Evolutionary conservation across 164 flowering plant species (phyloP), one percentile per base, ranked within the genome.

Genomic region (Berberis vulgaris): DNA sequence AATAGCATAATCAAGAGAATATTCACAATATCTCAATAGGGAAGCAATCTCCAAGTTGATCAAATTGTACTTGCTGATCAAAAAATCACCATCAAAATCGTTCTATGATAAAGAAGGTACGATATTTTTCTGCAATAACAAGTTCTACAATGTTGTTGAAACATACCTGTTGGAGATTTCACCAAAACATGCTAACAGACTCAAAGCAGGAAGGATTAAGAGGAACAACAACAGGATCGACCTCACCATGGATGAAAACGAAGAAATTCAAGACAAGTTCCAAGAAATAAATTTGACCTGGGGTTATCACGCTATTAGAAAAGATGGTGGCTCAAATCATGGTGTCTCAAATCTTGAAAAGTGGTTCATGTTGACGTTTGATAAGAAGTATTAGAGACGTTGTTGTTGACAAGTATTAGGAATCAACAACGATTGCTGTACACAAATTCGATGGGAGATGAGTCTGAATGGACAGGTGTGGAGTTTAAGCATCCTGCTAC

Each of bases 401-500:
- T 26, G 26, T 26, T 26, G 26, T 26, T 26, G 26, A 26, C 26
- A 26, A 26, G 26, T 26, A 26, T 26, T 26, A 26, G 26, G 26
- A 26, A 41, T 41, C 43, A 4, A 3, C 9, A 26, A n/a, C 40
- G 45, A 40, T 40, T 1, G n/a, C 12, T 57, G 8, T 57, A 57
- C 43, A 57, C 45, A 4, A 41, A 57, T 57, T 41, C 60, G 2
- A 26, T n/a, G 41, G 60, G 41, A 2, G 45, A 26, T 2, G 60
- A 42, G 1, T 43, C 40, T 2, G n/a, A 12, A 3, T 57, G 43
- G 43, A 57, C 42, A 6, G 0, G 5, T 4, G 45, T 57, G 43
- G 45, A 7, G 7, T 57, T 57, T n/a, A 26, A 57, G 60, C 60
- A 57, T 42, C 60, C 60, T 40, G 60, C 60, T 9, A 6, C 45